phyloP scores from a whole-genome alignment of 2,329 filamentous ascomycete species.

The Colletotrichum trifolii region DNA sequence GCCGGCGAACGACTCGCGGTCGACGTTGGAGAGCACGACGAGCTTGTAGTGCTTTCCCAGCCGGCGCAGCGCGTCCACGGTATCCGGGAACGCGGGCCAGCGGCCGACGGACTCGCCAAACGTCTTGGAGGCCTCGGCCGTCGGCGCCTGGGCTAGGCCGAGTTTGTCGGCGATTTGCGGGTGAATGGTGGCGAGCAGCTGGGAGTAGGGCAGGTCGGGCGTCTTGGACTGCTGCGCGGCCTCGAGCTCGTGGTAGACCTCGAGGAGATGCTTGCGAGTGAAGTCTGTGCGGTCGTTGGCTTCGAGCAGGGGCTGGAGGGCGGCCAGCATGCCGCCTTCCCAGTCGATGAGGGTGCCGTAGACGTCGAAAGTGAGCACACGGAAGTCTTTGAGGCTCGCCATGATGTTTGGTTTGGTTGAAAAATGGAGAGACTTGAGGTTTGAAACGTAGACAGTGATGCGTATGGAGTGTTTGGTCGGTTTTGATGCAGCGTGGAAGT shows the following conservation, averaged over 20 bases:
- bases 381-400: conserved; percentile 42
- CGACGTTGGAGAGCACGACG: conserved; percentile 68
- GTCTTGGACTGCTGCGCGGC: conserved; percentile 63
- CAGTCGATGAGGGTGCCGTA: conserved; percentile 86
- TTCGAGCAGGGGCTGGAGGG: conserved; percentile 63
- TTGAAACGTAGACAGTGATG: no score
- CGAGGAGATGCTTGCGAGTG: conserved; percentile 52
- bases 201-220: conserved; percentile 69
- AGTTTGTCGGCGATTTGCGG: conserved; percentile 58
- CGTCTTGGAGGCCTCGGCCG: conserved; percentile 52
- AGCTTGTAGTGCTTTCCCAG: conserved; percentile 66
- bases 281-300: conserved; percentile 41
- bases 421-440: background rate
- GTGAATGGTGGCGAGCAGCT: conserved; percentile 64
- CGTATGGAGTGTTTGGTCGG: no score
- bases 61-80: conserved; percentile 61
- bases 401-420: conserved; percentile 7
- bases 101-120: conserved; percentile 64
- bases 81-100: conserved; percentile 72
- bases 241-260: conserved; percentile 56
- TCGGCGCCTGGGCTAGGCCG: conserved; percentile 45
- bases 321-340: conserved; percentile 72
- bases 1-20: conserved; percentile 60
- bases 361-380: conserved; percentile 77
- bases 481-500: no score